Evolutionary conservation across 306 rosid species (phyloP), one percentile per base, ranked within the genome.

Genomic region (Cicer chorassanicum): DNA sequence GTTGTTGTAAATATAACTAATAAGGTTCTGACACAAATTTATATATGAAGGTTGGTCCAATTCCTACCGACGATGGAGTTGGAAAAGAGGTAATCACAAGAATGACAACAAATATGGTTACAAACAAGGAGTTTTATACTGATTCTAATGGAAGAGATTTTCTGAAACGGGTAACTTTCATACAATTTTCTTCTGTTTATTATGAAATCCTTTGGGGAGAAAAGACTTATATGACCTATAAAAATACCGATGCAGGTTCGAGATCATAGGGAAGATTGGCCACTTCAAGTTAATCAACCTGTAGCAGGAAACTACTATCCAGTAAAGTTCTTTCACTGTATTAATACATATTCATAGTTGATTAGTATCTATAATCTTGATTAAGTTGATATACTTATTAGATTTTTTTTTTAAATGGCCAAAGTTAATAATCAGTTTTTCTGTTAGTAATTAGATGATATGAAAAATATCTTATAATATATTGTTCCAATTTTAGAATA

Each of bases 131-230:
- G 82, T 93, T 91, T 41, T 89, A 84, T 77, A 91, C 98, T 13
- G 97, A 93, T 81, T 91, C 97, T 7, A 93, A 93, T 8, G 98
- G 96, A 61, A 86, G 98, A 77, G 98, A 93, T 76, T 91, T 93
- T 85, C 84, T 93, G 10, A 83, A 93, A 83, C 79, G 98, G 87
- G 98, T 89, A 84, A 76, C 19, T 53, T 46, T 7, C 8, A 14
- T 54, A 18, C 77, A 44, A 24, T 9, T 72, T 67, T 73, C 38
- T 29, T 59, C 7, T 14, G 0, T 54, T 34, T 42, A 60, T 54
- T 14, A 46, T 74, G 73, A 42, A 70, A 45, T 60, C 8, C 45
- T n/a, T 18, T 40, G 5, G 0, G 34, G 65, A 21, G 56, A 36
- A 41, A 55, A 45, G 12, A 64, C 75, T 65, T 70, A 14, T 19